A percentile compares a stretch with the other conserved stretches of the same genome.
These are phyloP conservation scores for Rickenella mellea DNA, from an alignment of 768 basidiomycete species.

Conservation along the genomic window DNA sequence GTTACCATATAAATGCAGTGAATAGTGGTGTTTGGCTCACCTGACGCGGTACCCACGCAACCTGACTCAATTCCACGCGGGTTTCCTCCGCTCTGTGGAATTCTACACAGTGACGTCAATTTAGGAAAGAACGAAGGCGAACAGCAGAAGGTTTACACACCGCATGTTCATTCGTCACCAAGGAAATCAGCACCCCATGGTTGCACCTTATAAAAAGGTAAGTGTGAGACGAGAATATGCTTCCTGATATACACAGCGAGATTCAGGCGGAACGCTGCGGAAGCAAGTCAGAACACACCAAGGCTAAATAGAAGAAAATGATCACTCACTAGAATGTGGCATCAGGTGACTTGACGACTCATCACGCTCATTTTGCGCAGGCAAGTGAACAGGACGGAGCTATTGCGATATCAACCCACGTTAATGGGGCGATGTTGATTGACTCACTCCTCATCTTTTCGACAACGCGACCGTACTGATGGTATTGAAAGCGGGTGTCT, in stretches of 20 bases:
- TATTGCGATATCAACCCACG: conserved; percentile 19
- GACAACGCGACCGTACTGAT: conserved; percentile 98
- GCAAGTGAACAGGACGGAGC: conserved; percentile 90
- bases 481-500: conserved; percentile 91
- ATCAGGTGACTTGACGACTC: conserved; percentile 97
- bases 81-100: conserved; percentile 99
- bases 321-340: conserved; percentile 96
- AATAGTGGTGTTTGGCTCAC: conserved; percentile 32
- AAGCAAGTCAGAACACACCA: conserved; percentile 13
- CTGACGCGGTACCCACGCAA: conserved; percentile 97
- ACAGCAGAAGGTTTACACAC: conserved; percentile 41
- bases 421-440: no score
- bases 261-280: conserved; percentile 87
- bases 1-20: no score
- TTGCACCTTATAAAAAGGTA: conserved; percentile 53
- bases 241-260: conserved; percentile 80
- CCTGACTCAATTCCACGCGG: conserved; percentile 93
- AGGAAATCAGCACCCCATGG: conserved; percentile 99
- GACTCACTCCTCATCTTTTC: conserved; percentile 98
- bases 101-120: conserved; percentile 35
- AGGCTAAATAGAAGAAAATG: no score
- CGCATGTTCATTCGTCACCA: conserved; percentile 99
- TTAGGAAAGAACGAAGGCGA: conserved; percentile 1
- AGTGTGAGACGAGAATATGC: no score
- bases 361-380: conserved; percentile 99